Evolutionary conservation across 106 monocot genomes (phyloP), one percentile per base, ranked within the genome.

Genomic region (Triglochin maritima): DNA sequence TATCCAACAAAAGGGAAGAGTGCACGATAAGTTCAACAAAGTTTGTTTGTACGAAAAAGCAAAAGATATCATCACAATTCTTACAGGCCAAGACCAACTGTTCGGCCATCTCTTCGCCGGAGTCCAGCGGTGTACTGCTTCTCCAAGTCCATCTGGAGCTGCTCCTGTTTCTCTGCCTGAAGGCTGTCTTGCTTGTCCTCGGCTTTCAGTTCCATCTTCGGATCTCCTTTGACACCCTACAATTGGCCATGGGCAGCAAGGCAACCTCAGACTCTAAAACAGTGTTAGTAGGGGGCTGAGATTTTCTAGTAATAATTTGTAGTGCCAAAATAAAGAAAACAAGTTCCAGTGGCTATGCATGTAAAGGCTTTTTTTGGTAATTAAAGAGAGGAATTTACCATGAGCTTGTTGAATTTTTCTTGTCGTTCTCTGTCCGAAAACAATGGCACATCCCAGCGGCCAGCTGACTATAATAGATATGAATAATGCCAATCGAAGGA

Each of bases 381-480:
- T 48, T 60, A 47, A 46, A 64, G 29, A 70, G 17, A 60, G 55
- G 42, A 70, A 58, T 57, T 88, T 85, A 96, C 96, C 96, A 96
- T 96, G 86, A 96, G 96, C 61, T 91, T 96, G 72, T 96, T 96
- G 75, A 91, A 96, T 66, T 96, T 96, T 72, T 96, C 96, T 68
- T 96, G 96, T 4, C 96, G 83, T 44, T 90, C 96, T 59, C 74
- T 77, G 47, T 96, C 90, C 44, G 83, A 13, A 74, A 96, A 96
- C 49, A 90, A 63, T 50, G 87, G 81, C 13, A 70, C 44, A 49
- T 90, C 87, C 96, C 91, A 96, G 41, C 76, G 87, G 54, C 73
- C 81, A 55, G 72, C 60, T 2, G 87, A 71, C 87, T 90, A 75
- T 16, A 43, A 50, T 11, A 29, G 59, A 59, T 58, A 16, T 56